A percentile compares a stretch with the other conserved stretches of the same genome.
These are phyloP conservation scores for Arthrobotrys entomopaga DNA, from an alignment of 2,329 filamentous ascomycete species.

Conservation along the genomic window DNA sequence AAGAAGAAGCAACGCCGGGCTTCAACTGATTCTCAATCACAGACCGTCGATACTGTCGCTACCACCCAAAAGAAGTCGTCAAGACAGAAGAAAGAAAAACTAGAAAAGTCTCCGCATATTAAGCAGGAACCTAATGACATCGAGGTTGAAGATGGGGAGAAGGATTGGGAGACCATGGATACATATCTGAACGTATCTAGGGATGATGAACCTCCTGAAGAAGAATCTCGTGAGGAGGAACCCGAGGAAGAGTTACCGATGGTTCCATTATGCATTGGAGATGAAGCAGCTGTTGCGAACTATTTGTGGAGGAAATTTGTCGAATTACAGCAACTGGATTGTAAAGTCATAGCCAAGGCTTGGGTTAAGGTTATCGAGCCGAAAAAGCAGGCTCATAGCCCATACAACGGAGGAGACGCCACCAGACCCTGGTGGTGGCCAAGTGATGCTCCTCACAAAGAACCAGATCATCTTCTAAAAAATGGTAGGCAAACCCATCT, in stretches of 20 bases:
- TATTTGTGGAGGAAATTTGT: slow-evolving; percentile 73
- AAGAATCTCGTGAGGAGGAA: slow-evolving; percentile 24
- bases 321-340: slow-evolving; percentile 75
- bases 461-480: slow-evolving; percentile 78
- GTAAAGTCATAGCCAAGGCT: slow-evolving; percentile 77
- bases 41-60: background rate
- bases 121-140: slow-evolving; percentile 23
- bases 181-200: background rate
- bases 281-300: slow-evolving; percentile 68
- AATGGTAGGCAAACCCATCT: slow-evolving; percentile 64
- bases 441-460: slow-evolving; percentile 72
- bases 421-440: slow-evolving; percentile 76
- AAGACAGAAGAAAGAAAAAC: slow-evolving; percentile 6
- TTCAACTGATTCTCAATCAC: slow-evolving; percentile 5
- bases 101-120: slow-evolving; percentile 3
- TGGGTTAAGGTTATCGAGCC: slow-evolving; percentile 81
- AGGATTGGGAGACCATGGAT: slow-evolving; percentile 14
- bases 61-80: background rate
- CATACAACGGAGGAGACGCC: slow-evolving; percentile 74
- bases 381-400: slow-evolving; percentile 79
- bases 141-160: slow-evolving; percentile 10
- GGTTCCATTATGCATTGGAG: slow-evolving; percentile 66
- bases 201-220: slow-evolving; percentile 32
- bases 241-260: slow-evolving; percentile 47
- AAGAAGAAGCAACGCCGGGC: slow-evolving; percentile 27